Evolutionary conservation across 805 yeast species (phyloP), one percentile per base, ranked within the genome.

Genomic region (Phaffomyces antillensis): DNA sequence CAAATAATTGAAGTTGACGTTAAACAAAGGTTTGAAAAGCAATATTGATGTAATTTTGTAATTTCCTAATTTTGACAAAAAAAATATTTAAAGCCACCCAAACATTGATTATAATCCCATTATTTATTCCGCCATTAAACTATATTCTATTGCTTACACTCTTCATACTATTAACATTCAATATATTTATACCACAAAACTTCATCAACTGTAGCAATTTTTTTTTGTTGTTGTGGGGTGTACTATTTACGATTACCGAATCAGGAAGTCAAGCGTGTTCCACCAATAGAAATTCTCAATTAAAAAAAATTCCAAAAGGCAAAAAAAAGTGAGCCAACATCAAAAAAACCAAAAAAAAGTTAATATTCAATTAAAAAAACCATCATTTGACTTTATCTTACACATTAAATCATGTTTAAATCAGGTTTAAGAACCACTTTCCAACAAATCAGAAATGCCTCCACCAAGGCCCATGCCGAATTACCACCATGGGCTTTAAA

Each of bases 1-100:
- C 63, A 71, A 24, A 68, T 86, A 11, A 65, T 70, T 39, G 93
- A 84, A 53, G 63, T 68, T 46, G 86, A 81, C 46, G 77, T 83
- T 15, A 62, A 64, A 50, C 54, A 54, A 35, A 72, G 66, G 50
- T 75, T 73, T 36, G 25, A 42, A 11, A 36, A 28, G 23, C 23
- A 20, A 12, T 33, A 28, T 28, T 44, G 47, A 44, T 44, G 44
- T 41, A 37, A 40, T 30, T 40, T 17, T 37, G 41, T 37, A 38
- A 33, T 37, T 44, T 15, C 47, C 44, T 36, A 16, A 37, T 16
- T 16, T n/a, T 37, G 44, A 11, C 17, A 11, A 24, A 12, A 2
- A 17, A 26, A 26, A 26, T 26, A 26, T 26, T 20, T n/a, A n/a
- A n/a, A n/a, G n/a, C n/a, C 23, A 20, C 23, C 23, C 23, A 20